Percentiles rank a stretch among this genome's conserved stretches.
Evolutionary conservation across 2,329 filamentous ascomycete genomes (phyloP).

Genomic region (Pseudogymnoascus verrucosus): DNA sequence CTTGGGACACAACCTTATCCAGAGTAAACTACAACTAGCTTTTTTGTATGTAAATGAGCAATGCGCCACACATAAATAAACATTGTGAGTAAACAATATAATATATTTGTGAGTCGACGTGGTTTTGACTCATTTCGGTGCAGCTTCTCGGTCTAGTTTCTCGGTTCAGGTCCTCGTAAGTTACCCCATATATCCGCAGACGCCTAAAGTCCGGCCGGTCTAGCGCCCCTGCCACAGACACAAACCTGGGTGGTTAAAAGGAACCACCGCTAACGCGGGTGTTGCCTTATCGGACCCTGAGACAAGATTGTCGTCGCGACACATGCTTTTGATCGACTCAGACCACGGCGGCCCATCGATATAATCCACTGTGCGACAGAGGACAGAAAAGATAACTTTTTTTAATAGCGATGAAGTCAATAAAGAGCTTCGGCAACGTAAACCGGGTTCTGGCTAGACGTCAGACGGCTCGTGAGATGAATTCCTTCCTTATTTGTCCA

Average conservation of each 20-base stretch:
- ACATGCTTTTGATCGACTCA: conserved; percentile 2
- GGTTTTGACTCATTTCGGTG: not conserved
- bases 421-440: conserved; percentile 27
- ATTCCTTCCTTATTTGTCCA: conserved; percentile 13
- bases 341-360: not conserved
- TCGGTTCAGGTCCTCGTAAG: not conserved
- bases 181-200: not conserved
- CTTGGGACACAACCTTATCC: not conserved
- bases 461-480: conserved; percentile 11
- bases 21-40: not conserved
- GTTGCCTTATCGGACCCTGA: conserved; percentile 8
- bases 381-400: not conserved
- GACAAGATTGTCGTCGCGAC: conserved; percentile 3
- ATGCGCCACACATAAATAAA: not conserved
- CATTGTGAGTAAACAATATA: not conserved
- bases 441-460: conserved; percentile 29
- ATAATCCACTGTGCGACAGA: conserved; percentile 2
- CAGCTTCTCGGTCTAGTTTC: not conserved
- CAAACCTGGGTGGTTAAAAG: not conserved
- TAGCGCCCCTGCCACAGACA: not conserved
- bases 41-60: not conserved
- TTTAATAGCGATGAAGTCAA: conserved; percentile 25
- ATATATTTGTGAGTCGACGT: not conserved
- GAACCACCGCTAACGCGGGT: not conserved
- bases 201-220: not conserved